phyloP scores from a whole-genome alignment of 495 filamentous ascomycete species.

The Penicillium lagena region DNA sequence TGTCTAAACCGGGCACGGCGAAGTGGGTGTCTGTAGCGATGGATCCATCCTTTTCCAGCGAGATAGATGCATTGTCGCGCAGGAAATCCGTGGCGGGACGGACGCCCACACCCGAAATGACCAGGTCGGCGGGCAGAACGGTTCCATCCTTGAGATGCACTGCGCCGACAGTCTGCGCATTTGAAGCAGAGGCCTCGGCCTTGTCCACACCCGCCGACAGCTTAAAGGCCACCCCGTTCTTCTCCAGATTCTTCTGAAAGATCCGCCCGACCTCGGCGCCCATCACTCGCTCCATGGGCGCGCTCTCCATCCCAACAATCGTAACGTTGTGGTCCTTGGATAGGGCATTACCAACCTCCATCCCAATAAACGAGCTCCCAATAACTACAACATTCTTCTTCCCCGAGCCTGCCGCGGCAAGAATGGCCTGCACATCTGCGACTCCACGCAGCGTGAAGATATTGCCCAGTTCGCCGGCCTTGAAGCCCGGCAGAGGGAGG shows the following conservation, averaged over 20 bases:
- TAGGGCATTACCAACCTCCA: constrained; percentile 85
- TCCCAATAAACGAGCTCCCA: constrained; percentile 89
- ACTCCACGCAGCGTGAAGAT: constrained; percentile 78
- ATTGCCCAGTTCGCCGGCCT: constrained; percentile 61
- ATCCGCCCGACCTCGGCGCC: constrained; percentile 75
- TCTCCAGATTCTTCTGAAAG: constrained; percentile 69
- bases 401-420: constrained; percentile 64
- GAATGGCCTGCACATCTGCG: constrained; percentile 67
- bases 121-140: constrained; percentile 75
- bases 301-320: constrained; percentile 88
- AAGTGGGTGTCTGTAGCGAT: constrained; percentile 72
- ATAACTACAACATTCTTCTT: constrained; percentile 91
- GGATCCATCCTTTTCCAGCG: constrained; percentile 74
- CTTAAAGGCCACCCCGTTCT: constrained; percentile 81
- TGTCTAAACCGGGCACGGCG: constrained; percentile 58
- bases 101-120: constrained; percentile 87
- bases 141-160: constrained; percentile 86
- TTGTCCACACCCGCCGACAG: constrained; percentile 75
- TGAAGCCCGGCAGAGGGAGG: constrained; percentile 81
- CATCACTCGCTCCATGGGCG: constrained; percentile 82
- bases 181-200: constrained; percentile 59
- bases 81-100: constrained; percentile 80
- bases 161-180: constrained; percentile 65
- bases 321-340: constrained; percentile 71
- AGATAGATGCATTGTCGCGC: constrained; percentile 58